Conservation (phyloP, 2,329 filamentous ascomycete genomes). For the Dactylonectria macrodidyma region DNA sequence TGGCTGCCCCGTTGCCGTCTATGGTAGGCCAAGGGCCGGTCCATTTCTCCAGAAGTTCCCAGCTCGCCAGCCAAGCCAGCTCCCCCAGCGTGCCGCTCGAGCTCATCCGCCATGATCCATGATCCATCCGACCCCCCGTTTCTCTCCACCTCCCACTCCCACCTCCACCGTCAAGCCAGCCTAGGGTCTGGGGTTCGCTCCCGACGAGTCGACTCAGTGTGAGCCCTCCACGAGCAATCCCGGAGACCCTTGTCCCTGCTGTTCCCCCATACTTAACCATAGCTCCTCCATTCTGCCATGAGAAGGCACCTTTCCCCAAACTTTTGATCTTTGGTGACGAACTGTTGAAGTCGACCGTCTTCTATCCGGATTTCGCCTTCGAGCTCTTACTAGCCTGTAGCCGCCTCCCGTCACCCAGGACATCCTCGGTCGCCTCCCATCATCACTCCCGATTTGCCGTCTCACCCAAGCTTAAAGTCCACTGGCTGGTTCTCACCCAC, state of each 20-base stretch:
- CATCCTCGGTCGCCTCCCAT: not conserved
- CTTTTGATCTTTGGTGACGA: slow-evolving; percentile 14
- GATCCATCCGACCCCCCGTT: slow-evolving; percentile 32
- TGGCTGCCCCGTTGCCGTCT: slow-evolving; percentile 30
- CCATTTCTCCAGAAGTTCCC: slow-evolving; percentile 46
- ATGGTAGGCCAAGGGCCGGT: slow-evolving; percentile 36
- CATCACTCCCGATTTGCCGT: slow-evolving; percentile 15
- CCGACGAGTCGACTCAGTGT: slow-evolving; percentile 30
- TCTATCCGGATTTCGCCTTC: not conserved
- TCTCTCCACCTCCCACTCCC: slow-evolving; percentile 45
- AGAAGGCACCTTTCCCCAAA: slow-evolving; percentile 27
- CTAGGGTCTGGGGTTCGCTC: slow-evolving; percentile 44
- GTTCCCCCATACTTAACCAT: slow-evolving; percentile 48
- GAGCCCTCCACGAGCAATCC: slow-evolving; percentile 23
- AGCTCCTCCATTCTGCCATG: slow-evolving; percentile 43
- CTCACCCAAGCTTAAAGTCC: slow-evolving; percentile 28
- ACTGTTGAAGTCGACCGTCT: slow-evolving; percentile 6
- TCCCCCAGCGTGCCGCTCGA: slow-evolving; percentile 7
- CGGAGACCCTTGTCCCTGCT: slow-evolving; percentile 40
- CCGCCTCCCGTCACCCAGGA: not conserved
- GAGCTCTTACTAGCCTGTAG: not conserved
- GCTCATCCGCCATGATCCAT: slow-evolving; percentile 29
- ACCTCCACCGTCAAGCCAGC: slow-evolving; percentile 38
- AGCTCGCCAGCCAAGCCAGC: slow-evolving; percentile 11
- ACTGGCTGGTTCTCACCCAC: slow-evolving; percentile 38